These are phyloP conservation scores for Sugiyamaella grinbergsii DNA, from an alignment of 1,139 yeast genomes.

Conservation along the genomic window DNA sequence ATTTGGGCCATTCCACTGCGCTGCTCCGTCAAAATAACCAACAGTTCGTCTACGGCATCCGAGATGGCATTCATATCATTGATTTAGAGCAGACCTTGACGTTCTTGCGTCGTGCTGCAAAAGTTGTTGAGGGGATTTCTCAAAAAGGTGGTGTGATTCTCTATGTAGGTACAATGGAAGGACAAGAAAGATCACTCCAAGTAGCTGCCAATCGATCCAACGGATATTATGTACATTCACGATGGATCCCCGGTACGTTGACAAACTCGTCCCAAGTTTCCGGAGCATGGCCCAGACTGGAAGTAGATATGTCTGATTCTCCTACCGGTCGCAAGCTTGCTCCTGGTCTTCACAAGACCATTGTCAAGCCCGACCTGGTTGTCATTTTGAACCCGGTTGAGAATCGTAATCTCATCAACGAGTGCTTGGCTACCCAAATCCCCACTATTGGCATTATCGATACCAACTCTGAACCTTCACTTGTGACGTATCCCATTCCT, in stretches of 20 bases:
- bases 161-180: slow-evolving; percentile 81
- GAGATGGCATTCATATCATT: slow-evolving; percentile 85
- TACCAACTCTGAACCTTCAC: slow-evolving; percentile 87
- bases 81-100: slow-evolving; percentile 81
- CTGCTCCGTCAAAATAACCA: slow-evolving; percentile 84
- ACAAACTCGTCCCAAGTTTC: slow-evolving; percentile 83
- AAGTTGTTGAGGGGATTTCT: slow-evolving; percentile 77
- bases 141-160: slow-evolving; percentile 82
- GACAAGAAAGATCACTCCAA: slow-evolving; percentile 73
- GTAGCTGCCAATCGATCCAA: slow-evolving; percentile 75
- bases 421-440: slow-evolving; percentile 77
- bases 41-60: slow-evolving; percentile 83
- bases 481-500: slow-evolving; percentile 92
- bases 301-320: slow-evolving; percentile 65
- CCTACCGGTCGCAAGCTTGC: slow-evolving; percentile 61
- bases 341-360: slow-evolving; percentile 41
- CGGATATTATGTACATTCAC: slow-evolving; percentile 78
- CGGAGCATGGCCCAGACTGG: slow-evolving; percentile 57
- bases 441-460: slow-evolving; percentile 95
- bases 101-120: slow-evolving; percentile 74
- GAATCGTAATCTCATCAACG: slow-evolving; percentile 76
- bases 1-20: slow-evolving; percentile 84
- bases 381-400: slow-evolving; percentile 87
- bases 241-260: slow-evolving; percentile 95
- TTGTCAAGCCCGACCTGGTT: slow-evolving; percentile 82